Base-by-base conservation (phyloP, 805 yeast species). In the Ogataea pilisensis region DNA sequence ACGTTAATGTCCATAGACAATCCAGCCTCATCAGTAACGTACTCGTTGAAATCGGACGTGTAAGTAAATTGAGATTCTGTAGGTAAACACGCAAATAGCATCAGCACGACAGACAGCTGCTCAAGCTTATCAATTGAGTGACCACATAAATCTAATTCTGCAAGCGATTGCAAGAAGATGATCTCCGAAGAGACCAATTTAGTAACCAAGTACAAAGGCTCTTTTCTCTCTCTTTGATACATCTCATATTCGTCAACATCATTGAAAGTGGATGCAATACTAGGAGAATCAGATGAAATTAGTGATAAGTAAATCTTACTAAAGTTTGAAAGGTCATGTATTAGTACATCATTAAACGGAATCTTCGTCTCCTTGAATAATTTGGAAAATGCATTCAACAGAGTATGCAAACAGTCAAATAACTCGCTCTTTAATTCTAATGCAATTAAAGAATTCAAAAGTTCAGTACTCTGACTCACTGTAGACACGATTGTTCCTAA, bases 11-110 rank as follows among this genome's bases (percentile, higher is more conserved):
- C 75, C 0, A 80, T 64, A 0, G 81, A 64, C 25, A 89, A 69
- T 2, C 88, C 96, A 2, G 86, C 70, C 42, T 85, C 89, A 27
- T 78, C 82, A 2, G 89, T 75, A 5, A 87, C 85, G 58, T 78
- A 88, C 3, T 60, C 62, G 53, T 89, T 87, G 54, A 79, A 74
- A 54, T 89, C 90, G 2, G 64, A 67, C 3, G 61, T 57, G 70
- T 82, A 85, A 4, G 70, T 72, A 27, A 68, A 73, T 24, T 65
- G 58, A 0, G 65, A 60, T 5, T 66, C 71, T 1, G 52, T 43
- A 2, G 82, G 70, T 11, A 81, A 51, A 9, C 60, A 53, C 5
- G 78, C 59, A 8, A 75, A 57, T 3, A 50, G 48, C 1, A 69
- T 48, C 5, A 78, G 49, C n/a, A 66, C 41, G 8, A 60, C 53